Evolutionary conservation across 805 yeast species (phyloP), one percentile per base, ranked within the genome.

Genomic region (Myxozyma monticola): DNA sequence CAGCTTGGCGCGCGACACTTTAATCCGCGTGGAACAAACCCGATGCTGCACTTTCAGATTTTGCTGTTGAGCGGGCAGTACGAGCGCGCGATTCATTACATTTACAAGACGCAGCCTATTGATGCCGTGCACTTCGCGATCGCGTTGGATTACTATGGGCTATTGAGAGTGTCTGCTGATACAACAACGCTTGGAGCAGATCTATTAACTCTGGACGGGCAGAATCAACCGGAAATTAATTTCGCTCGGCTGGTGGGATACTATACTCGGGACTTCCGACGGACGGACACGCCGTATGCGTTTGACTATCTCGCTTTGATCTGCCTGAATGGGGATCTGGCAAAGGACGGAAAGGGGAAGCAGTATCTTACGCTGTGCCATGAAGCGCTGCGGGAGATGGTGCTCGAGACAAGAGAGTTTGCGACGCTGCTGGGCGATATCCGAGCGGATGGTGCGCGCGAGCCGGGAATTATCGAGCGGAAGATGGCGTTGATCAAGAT

Each of bases 51-150:
- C 67, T 77, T 88, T 60, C 89, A 85, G 61, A 77, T 85, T 1
- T 73, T 90, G 59, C 67, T 87, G 7, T 72, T 89, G 61, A 76
- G 82, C 56, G 98, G 97, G 0, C 73, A 87, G 41, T 89, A 83
- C 65, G 96, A 89, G 62, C 74, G 77, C 48, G 96, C 96, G 0
- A 79, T 88, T 21, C 79, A 81, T 54, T 80, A 83, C 62, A 68
- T 83, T 28, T 77, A 79, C 60, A 70, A 76, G 29, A 71, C 78
- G 37, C 84, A 79, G 65, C 95, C 88, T 64, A 79, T 87, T 47
- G 96, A 88, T 62, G 85, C 95, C 9, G 93, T 89, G 14, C 98
- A 93, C 68, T 76, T 89, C 56, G 88, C 95, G 1, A 85, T 93
- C 57, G 87, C 85, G 0, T 73, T 93, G 43, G 79, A 83, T 6